Base-by-base conservation (phyloP, 371 early-diverging fungal species). In the Mortierella sp. region DNA sequence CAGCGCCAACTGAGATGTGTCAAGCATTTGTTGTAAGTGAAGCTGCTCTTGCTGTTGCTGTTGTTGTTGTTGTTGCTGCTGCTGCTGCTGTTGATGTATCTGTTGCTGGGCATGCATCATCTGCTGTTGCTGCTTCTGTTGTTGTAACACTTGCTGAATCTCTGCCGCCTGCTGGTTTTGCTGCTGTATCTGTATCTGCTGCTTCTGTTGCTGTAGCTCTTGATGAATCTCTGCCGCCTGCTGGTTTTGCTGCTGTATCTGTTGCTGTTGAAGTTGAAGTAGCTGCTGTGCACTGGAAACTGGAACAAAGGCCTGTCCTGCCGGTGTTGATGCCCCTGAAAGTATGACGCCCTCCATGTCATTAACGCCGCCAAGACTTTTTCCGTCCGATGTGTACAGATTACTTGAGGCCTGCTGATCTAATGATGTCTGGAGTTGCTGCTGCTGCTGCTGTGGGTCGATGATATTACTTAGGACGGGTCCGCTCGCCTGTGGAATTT, bases 271-370 rank as follows among this genome's bases (percentile, higher is more conserved):
- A 40, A 40, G 72, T 16, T 78, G 78, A 6, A 69, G 67, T 31
- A 71, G 67, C 48, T 73, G 48, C 21, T 77, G 78, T 16, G 40
- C 21, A 4, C 46, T 64, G 6, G 74, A 75, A 0, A 74, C 71
- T 10, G 64, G 48, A 24, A 54, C 73, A 78, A 78, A 75, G 14
- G 50, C 57, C 16, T 48, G 54, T 28, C 50, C 59, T 21, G 53
- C 28, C 16, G 24, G 57, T 37, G 71, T 24, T 19, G 78, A 34
- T 6, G 74, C 28, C 19, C 57, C 67, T 0, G 82, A 82, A 16
- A 75, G 67, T 31, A 82, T 75, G 2, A 82, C 54, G 1, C 78
- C 82, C 26, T 78, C 82, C 82, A 82, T 82, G 6, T 78, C 78
- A 54, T 74, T 78, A 21, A 75, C 5, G 5, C 55, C 28, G 10